Conservation (phyloP, 2,329 filamentous ascomycete genomes). For the Ophiostoma australiae region DNA sequence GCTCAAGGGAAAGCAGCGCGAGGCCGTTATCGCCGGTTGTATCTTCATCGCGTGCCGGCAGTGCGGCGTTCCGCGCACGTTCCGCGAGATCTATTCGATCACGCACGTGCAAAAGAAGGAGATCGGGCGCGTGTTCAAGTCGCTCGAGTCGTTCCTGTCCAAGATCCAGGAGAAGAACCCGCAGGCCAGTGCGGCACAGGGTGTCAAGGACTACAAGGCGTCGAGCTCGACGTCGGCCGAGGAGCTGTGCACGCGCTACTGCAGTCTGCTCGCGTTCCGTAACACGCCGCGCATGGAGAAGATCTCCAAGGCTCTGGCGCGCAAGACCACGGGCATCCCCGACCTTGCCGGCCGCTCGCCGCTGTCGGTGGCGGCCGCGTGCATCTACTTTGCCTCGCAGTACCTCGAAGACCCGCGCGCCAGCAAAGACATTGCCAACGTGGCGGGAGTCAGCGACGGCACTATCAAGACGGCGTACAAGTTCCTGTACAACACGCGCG, state of each 20-base stretch:
- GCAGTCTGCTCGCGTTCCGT: slow-evolving; percentile 71
- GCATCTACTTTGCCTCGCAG: slow-evolving; percentile 92
- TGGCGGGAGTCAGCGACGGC: slow-evolving; percentile 89
- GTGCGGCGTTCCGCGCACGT: slow-evolving; percentile 78
- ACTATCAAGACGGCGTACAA: slow-evolving; percentile 97
- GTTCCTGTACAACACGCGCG: slow-evolving; percentile 69
- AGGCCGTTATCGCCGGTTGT: slow-evolving; percentile 89
- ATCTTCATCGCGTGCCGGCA: slow-evolving; percentile 97
- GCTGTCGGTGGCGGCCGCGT: slow-evolving; percentile 86
- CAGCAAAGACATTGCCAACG: slow-evolving; percentile 79
- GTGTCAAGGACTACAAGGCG: slow-evolving; percentile 64
- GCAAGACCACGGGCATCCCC: slow-evolving; percentile 69
- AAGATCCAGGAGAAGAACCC: slow-evolving; percentile 61
- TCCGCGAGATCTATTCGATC: slow-evolving; percentile 88
- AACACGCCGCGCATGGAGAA: slow-evolving; percentile 69
- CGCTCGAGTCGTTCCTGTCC: slow-evolving; percentile 80
- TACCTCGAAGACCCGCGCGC: slow-evolving; percentile 73
- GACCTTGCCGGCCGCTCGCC: slow-evolving; percentile 89
- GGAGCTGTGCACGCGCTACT: slow-evolving; percentile 85
- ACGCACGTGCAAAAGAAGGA: slow-evolving; percentile 97
- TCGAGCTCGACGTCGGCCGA: slow-evolving; percentile 74
- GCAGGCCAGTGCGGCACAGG: slow-evolving; percentile 41
- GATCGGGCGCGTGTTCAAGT: slow-evolving; percentile 92
- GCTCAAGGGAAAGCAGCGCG: slow-evolving; percentile 92
- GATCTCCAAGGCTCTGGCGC: slow-evolving; percentile 72